Evolutionary conservation across 106 monocot species (phyloP).

Genomic region (Dioscorea alata): DNA sequence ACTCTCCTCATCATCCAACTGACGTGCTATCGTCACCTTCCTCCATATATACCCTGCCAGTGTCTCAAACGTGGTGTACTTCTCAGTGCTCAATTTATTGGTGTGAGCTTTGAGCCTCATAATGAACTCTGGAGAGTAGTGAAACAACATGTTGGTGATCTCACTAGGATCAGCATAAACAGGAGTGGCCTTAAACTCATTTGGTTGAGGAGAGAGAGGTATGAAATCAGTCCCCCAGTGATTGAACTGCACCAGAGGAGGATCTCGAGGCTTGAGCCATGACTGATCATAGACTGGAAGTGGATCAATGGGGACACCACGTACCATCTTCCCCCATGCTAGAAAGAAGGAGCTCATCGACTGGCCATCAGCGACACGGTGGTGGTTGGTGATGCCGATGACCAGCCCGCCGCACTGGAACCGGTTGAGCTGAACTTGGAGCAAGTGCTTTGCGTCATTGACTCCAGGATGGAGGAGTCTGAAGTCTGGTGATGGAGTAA

Average conservation of each 20-base stretch:
- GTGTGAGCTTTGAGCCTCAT: conserved; percentile 17
- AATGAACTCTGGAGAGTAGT: conserved; percentile 42
- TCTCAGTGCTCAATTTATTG: neutral
- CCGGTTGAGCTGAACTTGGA: conserved; percentile 50
- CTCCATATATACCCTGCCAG: conserved; percentile 62
- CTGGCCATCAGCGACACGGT: conserved; percentile 47
- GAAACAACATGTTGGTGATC: conserved; percentile 7
- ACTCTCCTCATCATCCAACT: conserved; percentile 6
- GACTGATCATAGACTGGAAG: conserved; percentile 6
- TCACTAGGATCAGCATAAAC: neutral
- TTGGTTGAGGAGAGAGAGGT: conserved; percentile 1
- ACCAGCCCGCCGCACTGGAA: conserved; percentile 51
- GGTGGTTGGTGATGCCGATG: conserved; percentile 43
- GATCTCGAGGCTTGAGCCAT: conserved; percentile 12
- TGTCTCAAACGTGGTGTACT: conserved; percentile 51
- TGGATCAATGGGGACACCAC: conserved; percentile 1
- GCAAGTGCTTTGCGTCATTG: neutral
- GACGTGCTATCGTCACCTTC: conserved; percentile 36
- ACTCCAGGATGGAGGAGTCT: no score
- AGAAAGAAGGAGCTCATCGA: conserved; percentile 45
- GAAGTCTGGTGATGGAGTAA: neutral
- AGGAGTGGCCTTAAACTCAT: neutral
- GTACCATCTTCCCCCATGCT: conserved; percentile 28
- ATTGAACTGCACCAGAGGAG: conserved; percentile 29
- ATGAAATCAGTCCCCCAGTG: conserved; percentile 48